Evolutionary conservation across 192 early-diverging fungal genomes (phyloP).

Genomic region (Coemansia sp.): DNA sequence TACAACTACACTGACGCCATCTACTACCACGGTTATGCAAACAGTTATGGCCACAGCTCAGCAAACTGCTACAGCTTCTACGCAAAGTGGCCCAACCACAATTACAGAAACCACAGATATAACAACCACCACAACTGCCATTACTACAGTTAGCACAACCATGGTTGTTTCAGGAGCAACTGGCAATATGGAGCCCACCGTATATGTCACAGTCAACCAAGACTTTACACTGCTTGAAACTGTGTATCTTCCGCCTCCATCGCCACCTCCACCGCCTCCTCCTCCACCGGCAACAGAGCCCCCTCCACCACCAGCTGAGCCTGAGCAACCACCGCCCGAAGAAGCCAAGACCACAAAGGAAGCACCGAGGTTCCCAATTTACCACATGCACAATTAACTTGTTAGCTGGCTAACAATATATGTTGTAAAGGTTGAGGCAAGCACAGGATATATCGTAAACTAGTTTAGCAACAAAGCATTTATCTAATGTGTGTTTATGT

Average conservation of each 20-base stretch:
- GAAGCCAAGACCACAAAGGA: no score
- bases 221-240: background rate
- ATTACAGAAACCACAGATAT: background rate
- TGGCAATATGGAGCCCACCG: background rate
- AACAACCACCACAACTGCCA: background rate
- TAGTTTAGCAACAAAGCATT: no score
- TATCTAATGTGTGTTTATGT: no score
- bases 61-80: background rate
- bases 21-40: background rate
- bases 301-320: no score
- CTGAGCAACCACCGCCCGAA: no score
- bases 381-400: no score
- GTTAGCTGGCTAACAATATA: no score
- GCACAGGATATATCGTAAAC: no score
- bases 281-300: background rate
- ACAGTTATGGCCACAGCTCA: background rate
- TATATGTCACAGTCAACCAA: background rate
- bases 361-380: no score
- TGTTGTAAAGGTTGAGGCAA: no score
- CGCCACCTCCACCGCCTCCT: no score
- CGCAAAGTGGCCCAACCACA: background rate
- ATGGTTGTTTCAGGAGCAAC: background rate
- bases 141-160: background rate
- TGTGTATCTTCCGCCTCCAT: background rate
- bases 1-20: background rate